Percentiles rank a stretch among this genome's conserved stretches.
These are phyloP conservation scores for Neonectria ditissima DNA, from an alignment of 2,329 filamentous ascomycete genomes.

Conservation along the genomic window DNA sequence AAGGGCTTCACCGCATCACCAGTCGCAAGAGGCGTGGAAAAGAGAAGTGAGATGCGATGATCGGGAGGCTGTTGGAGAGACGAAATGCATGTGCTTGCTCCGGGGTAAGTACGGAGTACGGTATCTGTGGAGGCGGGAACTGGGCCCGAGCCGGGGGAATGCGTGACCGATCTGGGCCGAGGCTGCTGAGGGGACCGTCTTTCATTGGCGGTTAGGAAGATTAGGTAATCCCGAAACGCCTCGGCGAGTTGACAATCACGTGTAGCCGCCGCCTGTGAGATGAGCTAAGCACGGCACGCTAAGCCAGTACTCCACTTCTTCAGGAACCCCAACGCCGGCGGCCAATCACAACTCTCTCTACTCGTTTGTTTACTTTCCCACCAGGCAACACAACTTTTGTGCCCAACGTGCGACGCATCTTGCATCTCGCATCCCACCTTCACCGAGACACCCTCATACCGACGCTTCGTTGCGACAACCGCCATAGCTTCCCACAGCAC, in stretches of 20 bases:
- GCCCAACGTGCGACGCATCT: constrained; percentile 27
- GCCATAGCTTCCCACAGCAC: constrained; percentile 11
- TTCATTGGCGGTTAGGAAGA: background rate
- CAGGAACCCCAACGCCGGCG: background rate
- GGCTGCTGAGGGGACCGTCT: constrained; percentile 40
- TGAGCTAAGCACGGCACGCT: background rate
- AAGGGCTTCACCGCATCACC: constrained; percentile 42
- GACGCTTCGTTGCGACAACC: constrained; percentile 9
- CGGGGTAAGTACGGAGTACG: constrained; percentile 31
- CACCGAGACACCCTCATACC: constrained; percentile 30
- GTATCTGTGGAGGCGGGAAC: constrained; percentile 44
- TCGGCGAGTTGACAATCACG: constrained; percentile 36
- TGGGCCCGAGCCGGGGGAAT: constrained; percentile 40
- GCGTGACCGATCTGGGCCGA: constrained; percentile 48
- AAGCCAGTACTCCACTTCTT: background rate
- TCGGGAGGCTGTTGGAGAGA: constrained; percentile 33
- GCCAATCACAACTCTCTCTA: constrained; percentile 44
- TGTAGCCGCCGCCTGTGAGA: constrained; percentile 32
- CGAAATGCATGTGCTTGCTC: constrained; percentile 47
- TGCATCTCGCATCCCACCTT: constrained; percentile 39
- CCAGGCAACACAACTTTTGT: constrained; percentile 52
- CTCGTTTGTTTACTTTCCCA: constrained; percentile 58
- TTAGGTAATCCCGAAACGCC: constrained; percentile 20
- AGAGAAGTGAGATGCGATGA: constrained; percentile 26
- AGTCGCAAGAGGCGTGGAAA: constrained; percentile 27